A percentile compares a stretch with the other conserved stretches of the same genome.
Conservation (phyloP, 164 flowering plant species). For the Paratinospora sagittata region DNA sequence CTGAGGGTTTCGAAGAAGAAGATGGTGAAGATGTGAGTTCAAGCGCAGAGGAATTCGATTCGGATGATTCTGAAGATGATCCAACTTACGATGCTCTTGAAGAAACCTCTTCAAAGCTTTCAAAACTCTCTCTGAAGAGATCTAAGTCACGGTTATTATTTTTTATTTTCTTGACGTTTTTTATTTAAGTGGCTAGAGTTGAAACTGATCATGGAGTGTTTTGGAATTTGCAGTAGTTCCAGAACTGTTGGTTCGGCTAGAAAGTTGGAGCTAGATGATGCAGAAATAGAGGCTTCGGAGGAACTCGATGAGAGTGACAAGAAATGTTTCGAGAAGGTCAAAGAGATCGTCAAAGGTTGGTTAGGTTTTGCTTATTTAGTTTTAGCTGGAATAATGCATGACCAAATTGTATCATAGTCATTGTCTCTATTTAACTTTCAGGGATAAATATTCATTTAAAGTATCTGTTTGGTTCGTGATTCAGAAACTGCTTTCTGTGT, state of each 20-base stretch:
- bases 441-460: too few relatives aligned
- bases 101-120: conserved; percentile 37
- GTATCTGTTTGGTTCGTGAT: too few relatives aligned
- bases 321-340: conserved; percentile 37
- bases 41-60: conserved; percentile 20
- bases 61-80: conserved; percentile 43
- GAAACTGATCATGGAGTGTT: neutral
- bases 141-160: conserved; percentile 27
- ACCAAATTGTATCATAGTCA: too few relatives aligned
- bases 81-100: conserved; percentile 41
- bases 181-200: neutral
- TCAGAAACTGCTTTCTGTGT: too few relatives aligned
- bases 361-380: neutral
- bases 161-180: neutral
- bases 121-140: conserved; percentile 38
- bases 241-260: conserved; percentile 11
- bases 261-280: conserved; percentile 20
- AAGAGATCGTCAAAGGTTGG: conserved; percentile 44
- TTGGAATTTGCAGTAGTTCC: conserved; percentile 14
- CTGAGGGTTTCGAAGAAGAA: neutral
- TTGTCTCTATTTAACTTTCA: too few relatives aligned
- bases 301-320: conserved; percentile 36
- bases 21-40: conserved; percentile 18
- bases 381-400: neutral
- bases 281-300: conserved; percentile 23